Evolutionary conservation across 1,284 basidiomycete genomes (phyloP), one percentile per base, ranked within the genome.

Genomic region (Apiotrichum montevideense): DNA sequence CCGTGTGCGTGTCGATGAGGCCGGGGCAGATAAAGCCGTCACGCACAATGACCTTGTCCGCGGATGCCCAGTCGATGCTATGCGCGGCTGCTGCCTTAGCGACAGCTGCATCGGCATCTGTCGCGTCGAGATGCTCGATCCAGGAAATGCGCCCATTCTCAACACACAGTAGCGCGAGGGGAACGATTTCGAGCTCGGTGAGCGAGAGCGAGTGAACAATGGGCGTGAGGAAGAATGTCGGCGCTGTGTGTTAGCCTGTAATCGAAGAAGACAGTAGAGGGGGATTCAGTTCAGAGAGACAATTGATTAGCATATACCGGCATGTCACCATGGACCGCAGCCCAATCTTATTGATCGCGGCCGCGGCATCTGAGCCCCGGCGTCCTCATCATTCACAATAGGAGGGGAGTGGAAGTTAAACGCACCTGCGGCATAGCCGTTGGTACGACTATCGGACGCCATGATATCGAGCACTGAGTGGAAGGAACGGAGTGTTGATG

Each of bases 11-110:
- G 77, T 95, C 91, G 55, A 95, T 80, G 69, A 94, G 85, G 13
- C 92, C 92, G 3, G 93, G 92, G 66, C 90, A 84, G 53, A 96
- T 70, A 72, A 94, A 93, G 66, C 91, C 84, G 9, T 88, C 88
- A 1, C 79, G 70, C 46, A 79, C 79, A 21, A 93, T 77, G 51
- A 72, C 70, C 1, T 84, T 69, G 62, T 52, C 67, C 3, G 60
- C 53, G 21, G 58, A 52, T 6, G 6, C 50, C 29, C 33, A 51
- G 6, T 48, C 49, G 39, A 66, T 35, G 6, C 69, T 69, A 44
- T 68, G 57, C 13, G 29, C n/a, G 15, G 46, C 52, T 3, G 50
- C 50, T 8, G 55, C 51, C 7, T 79, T 71, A 6, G 77, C 67
- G 40, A 67, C 64, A 0, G 55, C 51, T 7, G 79, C 71, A 6